A percentile compares a stretch with the other conserved stretches of the same genome.
These are phyloP conservation scores for Volvox africanus DNA, from an alignment of 139 green algal species.

Conservation along the genomic window DNA sequence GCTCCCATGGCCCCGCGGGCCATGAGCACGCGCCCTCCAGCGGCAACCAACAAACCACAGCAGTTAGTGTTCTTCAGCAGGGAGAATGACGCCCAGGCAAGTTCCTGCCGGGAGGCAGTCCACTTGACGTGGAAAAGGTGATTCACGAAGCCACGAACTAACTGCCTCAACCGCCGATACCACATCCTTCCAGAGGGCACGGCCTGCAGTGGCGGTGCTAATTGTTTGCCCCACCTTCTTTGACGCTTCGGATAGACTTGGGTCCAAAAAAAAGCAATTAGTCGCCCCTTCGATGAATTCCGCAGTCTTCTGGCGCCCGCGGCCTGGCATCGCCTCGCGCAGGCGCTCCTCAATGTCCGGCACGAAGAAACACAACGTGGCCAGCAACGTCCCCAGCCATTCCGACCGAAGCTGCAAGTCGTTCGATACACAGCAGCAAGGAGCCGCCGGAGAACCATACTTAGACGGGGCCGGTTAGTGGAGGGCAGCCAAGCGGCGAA, in stretches of 20 bases:
- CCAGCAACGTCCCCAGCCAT: conserved; percentile 73
- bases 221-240: conserved; percentile 52
- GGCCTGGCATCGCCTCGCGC: conserved; percentile 71
- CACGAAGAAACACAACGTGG: conserved; percentile 66
- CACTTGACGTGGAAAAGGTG: too few species aligned
- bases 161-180: too few species aligned
- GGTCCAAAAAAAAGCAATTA: conserved; percentile 69
- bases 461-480: too few species aligned
- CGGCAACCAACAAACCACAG: conserved; percentile 73
- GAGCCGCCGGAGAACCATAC: too few species aligned
- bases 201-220: too few species aligned
- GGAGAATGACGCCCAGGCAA: conserved; percentile 87
- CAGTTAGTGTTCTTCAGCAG: conserved; percentile 90
- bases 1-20: conserved; percentile 59
- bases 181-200: too few species aligned
- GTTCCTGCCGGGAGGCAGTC: conserved; percentile 67
- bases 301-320: conserved; percentile 66
- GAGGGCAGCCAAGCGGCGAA: too few species aligned
- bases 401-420: conserved; percentile 67
- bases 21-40: conserved; percentile 51
- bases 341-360: conserved; percentile 83
- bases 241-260: conserved; percentile 36
- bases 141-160: too few species aligned
- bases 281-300: conserved; percentile 62
- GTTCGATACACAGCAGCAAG: too few species aligned